phyloP scores from a whole-genome alignment of 2,329 filamentous ascomycete species.

The Colletotrichum incanum region DNA sequence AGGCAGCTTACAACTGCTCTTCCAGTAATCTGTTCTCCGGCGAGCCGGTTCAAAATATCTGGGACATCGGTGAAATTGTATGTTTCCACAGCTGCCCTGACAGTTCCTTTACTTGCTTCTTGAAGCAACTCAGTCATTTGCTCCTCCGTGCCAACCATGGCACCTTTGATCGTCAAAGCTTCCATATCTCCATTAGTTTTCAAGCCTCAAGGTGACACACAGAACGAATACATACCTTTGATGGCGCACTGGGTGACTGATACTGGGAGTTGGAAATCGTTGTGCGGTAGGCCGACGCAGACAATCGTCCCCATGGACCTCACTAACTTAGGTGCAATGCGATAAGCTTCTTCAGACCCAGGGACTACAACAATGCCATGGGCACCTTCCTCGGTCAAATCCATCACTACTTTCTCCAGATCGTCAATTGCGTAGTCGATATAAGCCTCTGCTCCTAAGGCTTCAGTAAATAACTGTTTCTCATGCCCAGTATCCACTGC shows the following conservation, averaged over 20 bases:
- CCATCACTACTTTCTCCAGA: constrained; percentile 45
- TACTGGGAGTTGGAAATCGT: constrained; percentile 49
- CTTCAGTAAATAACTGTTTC: constrained; percentile 45
- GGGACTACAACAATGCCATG: constrained; percentile 49
- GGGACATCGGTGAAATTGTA: not conserved
- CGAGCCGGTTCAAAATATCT: not conserved
- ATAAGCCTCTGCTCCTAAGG: constrained; percentile 48
- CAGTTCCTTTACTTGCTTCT: not conserved
- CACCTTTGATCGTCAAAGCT: constrained; percentile 39
- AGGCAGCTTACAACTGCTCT: not conserved
- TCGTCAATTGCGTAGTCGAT: constrained; percentile 48
- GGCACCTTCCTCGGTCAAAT: constrained; percentile 49
- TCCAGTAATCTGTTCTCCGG: not conserved
- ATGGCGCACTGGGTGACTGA: constrained; percentile 28
- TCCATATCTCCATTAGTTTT: not conserved
- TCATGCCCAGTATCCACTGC: constrained; percentile 49
- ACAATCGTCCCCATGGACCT: constrained; percentile 49
- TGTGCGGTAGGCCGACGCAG: constrained; percentile 47
- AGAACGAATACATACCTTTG: constrained; percentile 9
- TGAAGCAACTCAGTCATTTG: constrained; percentile 9
- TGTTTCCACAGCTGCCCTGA: not conserved
- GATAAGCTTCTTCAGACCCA: constrained; percentile 48
- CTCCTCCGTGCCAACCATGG: constrained; percentile 23
- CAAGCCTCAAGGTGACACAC: too few relatives aligned
- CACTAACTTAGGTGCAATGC: constrained; percentile 45